Conservation (phyloP, 1,139 yeast genomes). For the Diutina mesorugosa region DNA sequence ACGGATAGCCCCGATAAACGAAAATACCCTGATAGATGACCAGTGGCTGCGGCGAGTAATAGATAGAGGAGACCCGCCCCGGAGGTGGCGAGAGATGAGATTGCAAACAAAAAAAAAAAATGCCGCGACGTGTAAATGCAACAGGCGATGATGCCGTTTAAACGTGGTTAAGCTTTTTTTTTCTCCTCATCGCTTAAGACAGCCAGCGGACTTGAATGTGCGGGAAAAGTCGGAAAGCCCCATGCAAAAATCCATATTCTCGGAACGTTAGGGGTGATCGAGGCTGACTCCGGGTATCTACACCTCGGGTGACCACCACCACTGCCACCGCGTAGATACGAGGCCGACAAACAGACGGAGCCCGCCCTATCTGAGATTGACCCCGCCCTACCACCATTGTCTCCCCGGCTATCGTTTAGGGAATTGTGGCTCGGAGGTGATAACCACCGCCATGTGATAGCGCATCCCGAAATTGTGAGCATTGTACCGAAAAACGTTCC, state of each 20-base stretch:
- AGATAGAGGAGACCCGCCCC: too few species aligned
- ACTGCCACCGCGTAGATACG: background rate
- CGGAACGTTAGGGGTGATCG: background rate
- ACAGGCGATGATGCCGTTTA: background rate
- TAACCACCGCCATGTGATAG: background rate
- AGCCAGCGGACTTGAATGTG: background rate
- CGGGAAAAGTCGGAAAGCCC: background rate
- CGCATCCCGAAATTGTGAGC: background rate
- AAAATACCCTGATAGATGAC: too few species aligned
- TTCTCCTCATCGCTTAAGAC: background rate
- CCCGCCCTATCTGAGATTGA: background rate
- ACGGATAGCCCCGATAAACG: background rate
- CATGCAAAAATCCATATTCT: background rate
- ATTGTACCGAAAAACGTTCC: background rate
- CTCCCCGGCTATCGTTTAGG: background rate
- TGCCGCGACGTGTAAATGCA: background rate
- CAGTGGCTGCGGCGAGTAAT: too few species aligned
- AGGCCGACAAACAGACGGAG: background rate
- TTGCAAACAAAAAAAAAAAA: background rate
- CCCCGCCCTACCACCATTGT: background rate
- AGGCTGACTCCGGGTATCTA: background rate
- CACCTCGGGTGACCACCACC: background rate
- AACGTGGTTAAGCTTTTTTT: too few species aligned
- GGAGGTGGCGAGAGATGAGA: background rate
- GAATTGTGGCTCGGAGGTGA: background rate